Conservation (phyloP, 495 filamentous ascomycete genomes). For the Pyrenopolyporus hunteri region DNA sequence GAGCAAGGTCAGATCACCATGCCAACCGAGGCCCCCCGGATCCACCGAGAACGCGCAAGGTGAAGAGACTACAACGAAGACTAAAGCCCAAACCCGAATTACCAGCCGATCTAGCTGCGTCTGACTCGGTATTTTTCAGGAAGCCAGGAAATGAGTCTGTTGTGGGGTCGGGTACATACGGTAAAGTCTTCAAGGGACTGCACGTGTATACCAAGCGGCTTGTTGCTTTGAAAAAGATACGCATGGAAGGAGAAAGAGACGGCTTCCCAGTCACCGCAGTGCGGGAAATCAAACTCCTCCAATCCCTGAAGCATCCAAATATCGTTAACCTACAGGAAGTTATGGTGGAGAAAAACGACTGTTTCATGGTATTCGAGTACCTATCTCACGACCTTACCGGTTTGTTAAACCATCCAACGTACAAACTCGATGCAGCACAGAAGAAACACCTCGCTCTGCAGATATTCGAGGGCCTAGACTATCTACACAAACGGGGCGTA, state of each 20-base stretch:
- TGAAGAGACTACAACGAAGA: conserved; percentile 72
- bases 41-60: conserved; percentile 60
- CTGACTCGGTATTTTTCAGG: conserved; percentile 86
- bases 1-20: conserved; percentile 56
- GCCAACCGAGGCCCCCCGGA: conserved; percentile 54
- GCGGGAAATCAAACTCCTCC: conserved; percentile 93
- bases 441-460: conserved; percentile 95
- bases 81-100: conserved; percentile 74
- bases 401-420: conserved; percentile 89
- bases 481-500: conserved; percentile 91
- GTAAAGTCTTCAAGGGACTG: conserved; percentile 97
- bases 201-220: conserved; percentile 91
- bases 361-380: conserved; percentile 99
- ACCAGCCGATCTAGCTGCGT: conserved; percentile 69
- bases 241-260: conserved; percentile 93
- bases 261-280: conserved; percentile 97
- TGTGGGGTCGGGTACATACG: conserved; percentile 90
- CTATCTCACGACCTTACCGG: conserved; percentile 82
- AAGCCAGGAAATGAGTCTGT: conserved; percentile 96
- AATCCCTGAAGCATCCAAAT: conserved; percentile 89
- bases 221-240: conserved; percentile 88
- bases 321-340: conserved; percentile 90
- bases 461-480: conserved; percentile 91
- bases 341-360: conserved; percentile 98
- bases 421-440: conserved; percentile 81